These are phyloP conservation scores for Tetrapisispora taiwanensis DNA, from an alignment of 805 yeast species.

Conservation along the genomic window DNA sequence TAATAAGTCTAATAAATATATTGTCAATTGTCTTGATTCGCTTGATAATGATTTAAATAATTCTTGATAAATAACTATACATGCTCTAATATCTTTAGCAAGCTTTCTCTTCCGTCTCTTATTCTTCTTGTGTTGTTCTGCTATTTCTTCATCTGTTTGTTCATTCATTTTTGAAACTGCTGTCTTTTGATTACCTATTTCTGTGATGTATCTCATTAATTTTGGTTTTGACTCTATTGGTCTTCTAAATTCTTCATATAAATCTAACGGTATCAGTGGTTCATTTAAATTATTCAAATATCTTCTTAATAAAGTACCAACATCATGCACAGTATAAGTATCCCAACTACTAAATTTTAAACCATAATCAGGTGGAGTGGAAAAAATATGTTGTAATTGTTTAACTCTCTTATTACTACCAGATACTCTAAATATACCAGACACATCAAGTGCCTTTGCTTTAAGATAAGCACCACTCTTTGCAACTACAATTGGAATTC, in stretches of 20 bases:
- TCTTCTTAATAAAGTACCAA: conserved; percentile 81
- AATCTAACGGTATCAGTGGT: conserved; percentile 72
- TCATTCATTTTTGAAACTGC: neutral
- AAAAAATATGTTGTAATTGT: conserved; percentile 73
- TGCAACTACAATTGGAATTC: conserved; percentile 90
- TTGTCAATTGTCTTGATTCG: conserved; percentile 70
- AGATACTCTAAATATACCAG: conserved; percentile 89
- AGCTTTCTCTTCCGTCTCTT: conserved; percentile 38
- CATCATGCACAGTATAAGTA: conserved; percentile 92
- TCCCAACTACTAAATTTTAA: conserved; percentile 74
- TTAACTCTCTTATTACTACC: conserved; percentile 85
- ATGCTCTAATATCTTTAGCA: conserved; percentile 56
- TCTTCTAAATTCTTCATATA: conserved; percentile 68
- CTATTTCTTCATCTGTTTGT: conserved; percentile 6
- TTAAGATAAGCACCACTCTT: conserved; percentile 85
- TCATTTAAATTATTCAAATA: conserved; percentile 83
- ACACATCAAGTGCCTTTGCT: conserved; percentile 62
- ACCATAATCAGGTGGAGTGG: conserved; percentile 84
- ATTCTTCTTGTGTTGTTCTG: conserved; percentile 27
- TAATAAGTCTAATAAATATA: conserved; percentile 77
- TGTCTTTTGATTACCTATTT: neutral
- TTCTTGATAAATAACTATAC: conserved; percentile 59
- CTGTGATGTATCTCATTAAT: conserved; percentile 51
- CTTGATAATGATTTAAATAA: conserved; percentile 63
- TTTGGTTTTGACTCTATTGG: conserved; percentile 62